These are phyloP conservation scores for Phytophthora agathidicida DNA, from an alignment of 352 stramenopile genomes.

Conservation along the genomic window DNA sequence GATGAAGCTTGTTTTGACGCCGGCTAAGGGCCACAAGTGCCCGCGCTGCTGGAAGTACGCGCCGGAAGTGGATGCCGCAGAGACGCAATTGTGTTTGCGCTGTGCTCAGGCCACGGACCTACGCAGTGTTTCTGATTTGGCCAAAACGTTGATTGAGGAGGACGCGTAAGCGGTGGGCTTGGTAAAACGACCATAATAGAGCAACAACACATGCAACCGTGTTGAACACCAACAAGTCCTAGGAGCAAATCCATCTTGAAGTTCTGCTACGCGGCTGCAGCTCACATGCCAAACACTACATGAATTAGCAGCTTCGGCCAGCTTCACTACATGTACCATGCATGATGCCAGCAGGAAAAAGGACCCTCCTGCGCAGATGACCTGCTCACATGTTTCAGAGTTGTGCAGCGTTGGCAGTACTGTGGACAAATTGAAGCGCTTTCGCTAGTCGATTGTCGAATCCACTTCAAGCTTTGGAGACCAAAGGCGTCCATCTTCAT, in stretches of 20 bases:
- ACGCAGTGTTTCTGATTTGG: constrained; percentile 52
- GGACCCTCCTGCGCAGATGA: too few species aligned
- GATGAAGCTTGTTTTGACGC: constrained; percentile 61
- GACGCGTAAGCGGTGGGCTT: constrained; percentile 8
- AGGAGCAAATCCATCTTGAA: too few species aligned
- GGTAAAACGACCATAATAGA: constrained; percentile 6
- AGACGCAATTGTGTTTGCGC: constrained; percentile 62
- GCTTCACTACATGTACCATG: too few species aligned
- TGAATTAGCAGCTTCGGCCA: too few species aligned
- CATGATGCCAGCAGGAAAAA: too few species aligned
- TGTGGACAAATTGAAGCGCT: too few species aligned
- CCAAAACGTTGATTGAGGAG: constrained; percentile 50
- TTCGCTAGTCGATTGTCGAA: constrained; percentile 19
- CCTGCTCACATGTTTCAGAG: too few species aligned
- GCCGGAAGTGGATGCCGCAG: constrained; percentile 52
- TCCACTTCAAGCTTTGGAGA: neutral
- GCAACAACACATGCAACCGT: too few species aligned
- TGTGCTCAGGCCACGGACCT: constrained; percentile 59
- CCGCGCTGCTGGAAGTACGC: constrained; percentile 90
- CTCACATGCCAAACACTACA: too few species aligned
- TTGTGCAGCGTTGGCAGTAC: neutral
- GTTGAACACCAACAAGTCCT: too few species aligned
- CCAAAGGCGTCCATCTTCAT: constrained; percentile 5
- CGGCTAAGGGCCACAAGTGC: constrained; percentile 83
- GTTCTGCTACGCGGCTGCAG: too few species aligned